A percentile compares a stretch with the other conserved stretches of the same genome.
Conservation (phyloP, 805 yeast genomes). For the Yamadazyma olivae region DNA sequence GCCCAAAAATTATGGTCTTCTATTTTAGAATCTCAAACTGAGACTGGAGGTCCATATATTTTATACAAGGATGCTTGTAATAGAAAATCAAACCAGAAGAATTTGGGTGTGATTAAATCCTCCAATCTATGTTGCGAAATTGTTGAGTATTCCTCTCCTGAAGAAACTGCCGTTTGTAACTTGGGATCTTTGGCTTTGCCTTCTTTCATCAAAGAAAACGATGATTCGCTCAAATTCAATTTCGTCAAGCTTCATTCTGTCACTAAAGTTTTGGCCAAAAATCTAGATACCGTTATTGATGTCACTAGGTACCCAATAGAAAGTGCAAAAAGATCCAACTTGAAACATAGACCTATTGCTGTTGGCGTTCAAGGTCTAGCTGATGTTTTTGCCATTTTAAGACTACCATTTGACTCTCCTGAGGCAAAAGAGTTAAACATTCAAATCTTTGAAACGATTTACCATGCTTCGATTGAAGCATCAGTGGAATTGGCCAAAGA, state of each 20-base stretch:
- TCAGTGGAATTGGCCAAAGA: constrained; percentile 75
- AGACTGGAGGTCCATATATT: constrained; percentile 95
- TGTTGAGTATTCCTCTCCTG: constrained; percentile 86
- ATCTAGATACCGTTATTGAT: constrained; percentile 82
- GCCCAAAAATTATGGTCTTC: constrained; percentile 93
- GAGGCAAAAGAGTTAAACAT: constrained; percentile 74
- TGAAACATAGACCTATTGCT: constrained; percentile 90
- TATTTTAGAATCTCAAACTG: constrained; percentile 88
- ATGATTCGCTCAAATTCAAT: constrained; percentile 56
- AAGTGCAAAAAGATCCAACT: constrained; percentile 71
- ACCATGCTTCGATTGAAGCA: constrained; percentile 88
- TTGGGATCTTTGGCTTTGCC: constrained; percentile 91
- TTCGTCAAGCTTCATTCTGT: constrained; percentile 73
- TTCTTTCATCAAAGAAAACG: constrained; percentile 46
- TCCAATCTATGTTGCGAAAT: constrained; percentile 95
- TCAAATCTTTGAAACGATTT: constrained; percentile 92
- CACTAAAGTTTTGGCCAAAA: constrained; percentile 72
- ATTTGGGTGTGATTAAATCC: constrained; percentile 87
- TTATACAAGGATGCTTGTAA: constrained; percentile 92
- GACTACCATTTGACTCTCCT: constrained; percentile 82
- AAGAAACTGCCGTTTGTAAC: constrained; percentile 94
- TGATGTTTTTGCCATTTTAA: constrained; percentile 75
- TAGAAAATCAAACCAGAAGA: constrained; percentile 82
- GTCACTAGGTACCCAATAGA: constrained; percentile 80
- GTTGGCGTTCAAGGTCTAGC: constrained; percentile 98